Base-by-base conservation (phyloP, 2,329 filamentous ascomycete genomes). In the Fusarium verrucosum region DNA sequence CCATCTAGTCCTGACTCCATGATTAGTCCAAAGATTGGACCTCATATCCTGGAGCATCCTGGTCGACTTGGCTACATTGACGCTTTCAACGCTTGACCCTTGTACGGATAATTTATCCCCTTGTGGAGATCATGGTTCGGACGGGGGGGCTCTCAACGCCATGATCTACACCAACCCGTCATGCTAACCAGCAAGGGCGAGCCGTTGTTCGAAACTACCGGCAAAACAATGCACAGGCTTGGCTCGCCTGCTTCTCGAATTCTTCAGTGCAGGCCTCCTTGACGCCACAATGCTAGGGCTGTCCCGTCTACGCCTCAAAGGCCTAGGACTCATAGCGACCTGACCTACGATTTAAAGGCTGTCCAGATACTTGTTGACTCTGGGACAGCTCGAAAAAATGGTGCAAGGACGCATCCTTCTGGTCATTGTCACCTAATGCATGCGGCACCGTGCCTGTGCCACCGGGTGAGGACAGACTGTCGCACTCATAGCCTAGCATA, bases 81-180 rank as follows among this genome's bases (percentile, higher is more conserved):
- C 36, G 47, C 53, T 62, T 58, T 58, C 35, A 53, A 35, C 35
- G 35, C 46, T 65, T 49, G 62, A 62, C 62, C 66, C 68, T 65
- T 42, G 70, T 57, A 59, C 70, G 68, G 68, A 70, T 54, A 72
- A 69, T 71, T 68, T 65, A 65, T 67, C 69, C 68, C 70, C 70
- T 71, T 72, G 70, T 71, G 70, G 70, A 72, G 70, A 72, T 72
- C 70, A 70, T 71, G 68, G 70, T 72, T 72, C 70, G 70, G 70
- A 72, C 68, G 66, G 70, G 70, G 66, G 70, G 70, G 70, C 68
- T 45, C 47, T 67, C 68, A 68, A 68, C 68, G 70, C 70, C 68
- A 72, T 72, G 70, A 72, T 72, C 70, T 72, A 68, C 70, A 56
- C 42, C 37, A 66, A 69, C 66, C 70, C 68, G 65, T 62, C 56